A percentile compares a stretch with the other conserved stretches of the same genome.
Evolutionary conservation across 1,284 basidiomycete species (phyloP).

Genomic region (Wolfiporia cocos): DNA sequence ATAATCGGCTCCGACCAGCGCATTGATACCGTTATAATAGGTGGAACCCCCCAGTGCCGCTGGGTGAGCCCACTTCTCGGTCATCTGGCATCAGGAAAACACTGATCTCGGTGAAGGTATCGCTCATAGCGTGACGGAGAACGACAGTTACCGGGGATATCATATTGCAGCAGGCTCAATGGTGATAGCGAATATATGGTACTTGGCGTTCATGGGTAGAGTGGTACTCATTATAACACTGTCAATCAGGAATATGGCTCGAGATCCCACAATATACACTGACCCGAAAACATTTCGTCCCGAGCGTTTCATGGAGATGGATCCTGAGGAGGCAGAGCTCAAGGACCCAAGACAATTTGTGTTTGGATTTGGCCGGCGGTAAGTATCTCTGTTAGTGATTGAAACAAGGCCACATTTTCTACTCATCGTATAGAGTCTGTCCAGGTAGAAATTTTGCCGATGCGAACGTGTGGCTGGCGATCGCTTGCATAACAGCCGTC

Average conservation of each 20-base stretch:
- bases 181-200: constrained; percentile 13
- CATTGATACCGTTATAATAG: constrained; percentile 10
- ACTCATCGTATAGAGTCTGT: not conserved
- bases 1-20: not conserved
- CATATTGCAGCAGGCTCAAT: constrained; percentile 11
- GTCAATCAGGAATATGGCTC: constrained; percentile 19
- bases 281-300: constrained; percentile 19
- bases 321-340: constrained; percentile 14
- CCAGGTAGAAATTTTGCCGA: constrained; percentile 7
- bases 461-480: constrained; percentile 3
- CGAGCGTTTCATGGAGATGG: constrained; percentile 17
- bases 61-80: constrained; percentile 11
- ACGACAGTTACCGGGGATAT: constrained; percentile 8
- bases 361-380: constrained; percentile 16
- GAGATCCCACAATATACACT: constrained; percentile 14
- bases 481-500: constrained; percentile 2
- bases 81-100: not conserved
- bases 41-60: constrained; percentile 26
- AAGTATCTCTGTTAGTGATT: not conserved
- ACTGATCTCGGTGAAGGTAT: constrained; percentile 6
- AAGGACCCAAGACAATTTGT: constrained; percentile 17
- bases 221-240: not conserved
- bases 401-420: not conserved
- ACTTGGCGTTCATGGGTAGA: too few species aligned
- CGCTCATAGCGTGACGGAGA: constrained; percentile 7